Conservation (phyloP, 306 rosid genomes). For the Lathyrus tuberosus region DNA sequence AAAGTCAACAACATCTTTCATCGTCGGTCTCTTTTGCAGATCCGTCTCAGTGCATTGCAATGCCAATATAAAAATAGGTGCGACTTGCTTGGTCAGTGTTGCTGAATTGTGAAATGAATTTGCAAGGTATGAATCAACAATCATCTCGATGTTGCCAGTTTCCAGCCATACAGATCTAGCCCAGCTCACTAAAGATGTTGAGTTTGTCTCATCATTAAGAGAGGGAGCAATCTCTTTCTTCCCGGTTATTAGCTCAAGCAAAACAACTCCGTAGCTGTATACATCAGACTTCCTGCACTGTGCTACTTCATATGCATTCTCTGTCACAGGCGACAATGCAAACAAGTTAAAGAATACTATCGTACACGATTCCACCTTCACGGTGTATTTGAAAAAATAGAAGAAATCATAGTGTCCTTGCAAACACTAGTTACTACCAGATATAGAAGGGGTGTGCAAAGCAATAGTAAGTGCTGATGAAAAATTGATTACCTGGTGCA, state of each 20-base stretch:
- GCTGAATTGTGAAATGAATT: too few species aligned
- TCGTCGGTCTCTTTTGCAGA: too few species aligned
- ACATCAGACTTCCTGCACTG: slow-evolving; percentile 61
- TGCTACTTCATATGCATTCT: slow-evolving; percentile 55
- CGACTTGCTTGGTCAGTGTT: too few species aligned
- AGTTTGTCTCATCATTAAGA: slow-evolving; percentile 38
- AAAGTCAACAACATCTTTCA: too few species aligned
- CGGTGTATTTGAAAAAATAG: background rate
- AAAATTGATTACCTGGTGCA: slow-evolving; percentile 70
- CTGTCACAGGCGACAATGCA: slow-evolving; percentile 40
- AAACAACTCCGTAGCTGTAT: slow-evolving; percentile 73
- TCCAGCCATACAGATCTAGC: slow-evolving; percentile 53
- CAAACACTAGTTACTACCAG: background rate
- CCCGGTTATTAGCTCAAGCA: slow-evolving; percentile 71
- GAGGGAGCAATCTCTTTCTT: slow-evolving; percentile 59
- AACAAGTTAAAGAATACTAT: background rate
- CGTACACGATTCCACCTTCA: slow-evolving; percentile 8
- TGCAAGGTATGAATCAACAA: too few species aligned
- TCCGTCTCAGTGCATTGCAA: too few species aligned
- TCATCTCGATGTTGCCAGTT: slow-evolving; percentile 35
- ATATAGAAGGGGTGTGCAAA: background rate
- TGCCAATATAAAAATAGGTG: too few species aligned
- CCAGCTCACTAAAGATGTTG: slow-evolving; percentile 49
- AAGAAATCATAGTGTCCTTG: background rate
- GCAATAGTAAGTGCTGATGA: background rate